Conservation (phyloP, 2,329 filamentous ascomycete genomes). For the Fusarium subtropicale region DNA sequence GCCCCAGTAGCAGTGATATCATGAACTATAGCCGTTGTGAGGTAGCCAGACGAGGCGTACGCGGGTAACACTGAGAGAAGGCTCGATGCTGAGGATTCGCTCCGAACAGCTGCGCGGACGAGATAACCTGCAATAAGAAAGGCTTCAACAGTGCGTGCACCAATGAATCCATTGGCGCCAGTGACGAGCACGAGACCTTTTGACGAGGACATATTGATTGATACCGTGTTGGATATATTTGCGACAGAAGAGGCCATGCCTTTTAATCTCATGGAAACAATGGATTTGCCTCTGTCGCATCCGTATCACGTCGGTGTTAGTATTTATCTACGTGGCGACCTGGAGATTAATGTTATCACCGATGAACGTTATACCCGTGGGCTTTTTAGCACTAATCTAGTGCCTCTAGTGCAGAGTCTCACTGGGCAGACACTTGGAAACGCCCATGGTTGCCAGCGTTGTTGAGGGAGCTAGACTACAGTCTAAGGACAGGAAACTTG, state of each 20-base stretch:
- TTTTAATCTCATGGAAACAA: background rate
- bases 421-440: background rate
- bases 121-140: slow-evolving; percentile 15
- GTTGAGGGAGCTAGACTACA: background rate
- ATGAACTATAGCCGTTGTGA: background rate
- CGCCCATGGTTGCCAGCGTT: background rate
- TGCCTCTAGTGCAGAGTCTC: background rate
- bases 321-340: background rate
- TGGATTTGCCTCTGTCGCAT: background rate
- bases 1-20: background rate
- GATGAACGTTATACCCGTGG: background rate
- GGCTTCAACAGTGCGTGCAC: slow-evolving; percentile 18
- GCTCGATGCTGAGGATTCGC: slow-evolving; percentile 5
- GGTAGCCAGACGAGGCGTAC: slow-evolving; percentile 3
- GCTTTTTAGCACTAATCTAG: background rate
- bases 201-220: background rate
- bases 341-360: slow-evolving; percentile 2
- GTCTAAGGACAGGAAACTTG: rapidly evolving
- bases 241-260: rapidly evolving
- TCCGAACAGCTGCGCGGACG: slow-evolving; percentile 17
- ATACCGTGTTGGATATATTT: rapidly evolving
- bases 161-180: slow-evolving; percentile 26
- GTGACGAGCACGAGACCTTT: slow-evolving; percentile 24
- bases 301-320: background rate
- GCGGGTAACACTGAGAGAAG: slow-evolving; percentile 9